A percentile compares a stretch with the other conserved stretches of the same genome.
phyloP scores from a whole-genome alignment of 139 green algal species.

The Bryopsis sp. region DNA sequence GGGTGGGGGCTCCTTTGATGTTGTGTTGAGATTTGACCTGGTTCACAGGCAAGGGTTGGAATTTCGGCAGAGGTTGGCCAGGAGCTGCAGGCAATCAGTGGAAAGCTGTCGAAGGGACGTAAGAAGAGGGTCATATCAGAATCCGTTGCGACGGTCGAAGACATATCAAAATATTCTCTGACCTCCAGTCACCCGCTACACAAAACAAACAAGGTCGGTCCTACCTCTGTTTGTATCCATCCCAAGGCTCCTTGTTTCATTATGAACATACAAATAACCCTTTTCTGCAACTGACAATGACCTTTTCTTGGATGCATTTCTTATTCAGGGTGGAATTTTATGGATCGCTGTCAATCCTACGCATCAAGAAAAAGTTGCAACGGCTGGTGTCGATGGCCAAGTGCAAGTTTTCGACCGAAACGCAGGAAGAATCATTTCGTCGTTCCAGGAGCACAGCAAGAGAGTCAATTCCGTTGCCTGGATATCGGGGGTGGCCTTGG shows the following conservation, averaged over 20 bases:
- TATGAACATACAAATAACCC: no score
- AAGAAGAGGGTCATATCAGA: slow-evolving; percentile 72
- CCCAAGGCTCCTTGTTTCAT: no score
- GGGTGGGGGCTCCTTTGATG: no score
- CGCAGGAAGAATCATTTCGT: slow-evolving; percentile 29
- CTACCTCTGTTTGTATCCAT: not conserved
- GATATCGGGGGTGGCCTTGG: slow-evolving; percentile 33
- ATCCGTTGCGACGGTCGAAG: slow-evolving; percentile 49
- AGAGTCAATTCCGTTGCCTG: slow-evolving; percentile 44
- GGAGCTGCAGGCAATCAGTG: slow-evolving; percentile 8
- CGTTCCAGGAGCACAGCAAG: slow-evolving; percentile 78
- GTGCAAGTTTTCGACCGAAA: slow-evolving; percentile 64
- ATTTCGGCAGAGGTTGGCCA: not conserved
- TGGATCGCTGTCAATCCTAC: slow-evolving; percentile 14
- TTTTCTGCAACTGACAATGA: no score
- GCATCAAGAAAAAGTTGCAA: slow-evolving; percentile 33
- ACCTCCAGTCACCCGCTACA: slow-evolving; percentile 67
- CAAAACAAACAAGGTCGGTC: slow-evolving; percentile 55
- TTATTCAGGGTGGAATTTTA: slow-evolving; percentile 10
- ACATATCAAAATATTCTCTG: slow-evolving; percentile 48
- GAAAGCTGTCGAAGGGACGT: slow-evolving; percentile 51
- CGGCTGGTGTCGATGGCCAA: slow-evolving; percentile 57
- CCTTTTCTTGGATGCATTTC: no score
- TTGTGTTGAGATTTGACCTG: not conserved
- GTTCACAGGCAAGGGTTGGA: not conserved